A percentile compares a stretch with the other conserved stretches of the same genome.
Evolutionary conservation across 2,329 filamentous ascomycete species (phyloP).

Genomic region (Pseudocercospora vitis): DNA sequence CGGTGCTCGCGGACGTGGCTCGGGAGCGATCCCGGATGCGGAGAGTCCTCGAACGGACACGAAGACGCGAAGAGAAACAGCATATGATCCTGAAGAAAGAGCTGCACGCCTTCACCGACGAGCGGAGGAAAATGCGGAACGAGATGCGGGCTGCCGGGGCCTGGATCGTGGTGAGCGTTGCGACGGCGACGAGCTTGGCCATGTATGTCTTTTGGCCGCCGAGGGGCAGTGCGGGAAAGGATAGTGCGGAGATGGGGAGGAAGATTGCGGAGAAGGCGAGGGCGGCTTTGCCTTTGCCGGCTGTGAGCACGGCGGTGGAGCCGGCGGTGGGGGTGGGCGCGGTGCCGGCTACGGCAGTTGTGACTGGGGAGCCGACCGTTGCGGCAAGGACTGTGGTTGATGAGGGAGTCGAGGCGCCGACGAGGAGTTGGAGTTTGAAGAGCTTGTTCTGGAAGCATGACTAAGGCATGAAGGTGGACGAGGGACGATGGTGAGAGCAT

Average conservation of each 20-base stretch:
- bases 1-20: constrained; percentile 24
- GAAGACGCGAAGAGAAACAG: constrained; percentile 14
- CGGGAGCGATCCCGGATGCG: constrained; percentile 14
- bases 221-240: constrained; percentile 11
- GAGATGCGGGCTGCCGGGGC: constrained; percentile 28
- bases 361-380: constrained; percentile 6
- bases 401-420: constrained; percentile 7
- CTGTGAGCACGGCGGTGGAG: constrained; percentile 4
- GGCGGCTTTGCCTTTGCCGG: constrained; percentile 21
- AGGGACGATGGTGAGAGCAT: no score
- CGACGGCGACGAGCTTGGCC: constrained; percentile 26
- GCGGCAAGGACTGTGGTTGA: neutral
- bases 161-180: constrained; percentile 25
- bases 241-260: constrained; percentile 27
- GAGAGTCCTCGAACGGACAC: constrained; percentile 16
- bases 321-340: neutral
- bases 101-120: constrained; percentile 19
- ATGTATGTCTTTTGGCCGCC: constrained; percentile 33
- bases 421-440: constrained; percentile 13
- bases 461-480: no score
- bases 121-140: constrained; percentile 18
- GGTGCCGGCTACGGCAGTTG: constrained; percentile 9
- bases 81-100: constrained; percentile 12
- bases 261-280: constrained; percentile 26
- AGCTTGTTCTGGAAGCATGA: constrained; percentile 23